phyloP scores from a whole-genome alignment of 306 rosid genomes.

The Acmispon strigosus region DNA sequence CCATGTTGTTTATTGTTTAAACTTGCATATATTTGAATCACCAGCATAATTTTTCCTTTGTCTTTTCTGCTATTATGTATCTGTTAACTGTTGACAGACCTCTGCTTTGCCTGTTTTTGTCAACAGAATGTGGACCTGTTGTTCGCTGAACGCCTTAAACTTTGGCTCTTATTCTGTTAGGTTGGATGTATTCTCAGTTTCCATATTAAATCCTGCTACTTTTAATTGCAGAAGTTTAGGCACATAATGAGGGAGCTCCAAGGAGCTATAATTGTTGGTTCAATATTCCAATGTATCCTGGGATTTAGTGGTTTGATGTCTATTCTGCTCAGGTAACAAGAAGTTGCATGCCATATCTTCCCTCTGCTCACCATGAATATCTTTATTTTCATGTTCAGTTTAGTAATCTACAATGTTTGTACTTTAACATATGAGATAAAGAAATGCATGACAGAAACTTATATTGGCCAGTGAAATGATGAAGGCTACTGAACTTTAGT shows the following conservation, averaged over 20 bases:
- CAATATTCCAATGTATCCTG: slow-evolving; percentile 75
- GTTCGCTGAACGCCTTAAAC: background rate
- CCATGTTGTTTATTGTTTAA: background rate
- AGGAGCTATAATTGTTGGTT: slow-evolving; percentile 91
- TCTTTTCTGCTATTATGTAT: background rate
- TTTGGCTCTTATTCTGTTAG: background rate
- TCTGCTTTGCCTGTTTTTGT: background rate
- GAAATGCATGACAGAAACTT: slow-evolving; percentile 6
- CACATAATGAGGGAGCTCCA: slow-evolving; percentile 97
- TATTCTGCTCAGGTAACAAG: slow-evolving; percentile 65
- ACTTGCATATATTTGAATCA: background rate
- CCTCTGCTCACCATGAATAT: background rate
- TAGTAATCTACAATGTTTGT: background rate
- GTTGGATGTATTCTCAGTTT: slow-evolving; percentile 16
- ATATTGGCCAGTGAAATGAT: slow-evolving; percentile 3
- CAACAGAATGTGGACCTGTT: background rate
- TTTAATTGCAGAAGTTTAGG: slow-evolving; percentile 70
- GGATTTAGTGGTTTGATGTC: slow-evolving; percentile 91
- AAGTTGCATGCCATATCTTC: background rate
- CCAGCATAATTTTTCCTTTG: background rate
- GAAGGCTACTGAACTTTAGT: slow-evolving; percentile 5
- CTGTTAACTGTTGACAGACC: background rate
- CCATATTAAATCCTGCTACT: slow-evolving; percentile 11
- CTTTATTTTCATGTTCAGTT: background rate
- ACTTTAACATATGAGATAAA: background rate